These are phyloP conservation scores for Blastocystis sp. DNA, from an alignment of 352 stramenopile genomes.

Conservation along the genomic window DNA sequence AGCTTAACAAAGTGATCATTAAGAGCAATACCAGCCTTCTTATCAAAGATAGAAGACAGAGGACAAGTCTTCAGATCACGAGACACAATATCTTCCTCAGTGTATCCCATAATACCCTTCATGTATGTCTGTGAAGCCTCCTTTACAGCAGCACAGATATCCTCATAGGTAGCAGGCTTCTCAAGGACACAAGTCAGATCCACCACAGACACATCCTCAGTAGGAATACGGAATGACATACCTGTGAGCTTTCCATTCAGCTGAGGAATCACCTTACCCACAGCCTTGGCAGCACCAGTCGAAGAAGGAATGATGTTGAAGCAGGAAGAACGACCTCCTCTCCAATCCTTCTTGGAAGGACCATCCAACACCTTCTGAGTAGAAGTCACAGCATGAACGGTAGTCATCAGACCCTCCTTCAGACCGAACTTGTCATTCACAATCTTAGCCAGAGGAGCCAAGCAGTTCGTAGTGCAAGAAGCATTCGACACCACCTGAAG, in stretches of 20 bases:
- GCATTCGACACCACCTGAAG: constrained; percentile 95
- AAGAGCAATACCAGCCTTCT: constrained; percentile 88
- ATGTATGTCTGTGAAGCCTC: constrained; percentile 81
- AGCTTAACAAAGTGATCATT: constrained; percentile 97
- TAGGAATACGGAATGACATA: constrained; percentile 83
- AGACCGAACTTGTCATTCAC: constrained; percentile 96
- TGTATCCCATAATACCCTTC: constrained; percentile 95
- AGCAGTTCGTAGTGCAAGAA: constrained; percentile 97
- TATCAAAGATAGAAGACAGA: constrained; percentile 93
- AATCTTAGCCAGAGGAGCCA: constrained; percentile 93
- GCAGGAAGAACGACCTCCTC: constrained; percentile 85
- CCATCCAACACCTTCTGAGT: constrained; percentile 93
- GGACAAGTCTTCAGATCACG: constrained; percentile 90
- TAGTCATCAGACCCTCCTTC: constrained; percentile 95
- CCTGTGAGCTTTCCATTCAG: constrained; percentile 83
- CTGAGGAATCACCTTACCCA: constrained; percentile 92
- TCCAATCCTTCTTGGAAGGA: constrained; percentile 95
- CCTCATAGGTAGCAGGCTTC: constrained; percentile 87
- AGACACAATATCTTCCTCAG: constrained; percentile 88
- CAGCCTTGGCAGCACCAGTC: constrained; percentile 92
- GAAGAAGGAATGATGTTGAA: constrained; percentile 98
- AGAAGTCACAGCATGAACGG: constrained; percentile 92
- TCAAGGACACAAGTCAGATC: constrained; percentile 76
- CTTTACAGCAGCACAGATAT: constrained; percentile 93
- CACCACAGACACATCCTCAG: constrained; percentile 79